Evolutionary conservation across 495 filamentous ascomycete genomes (phyloP), one percentile per base, ranked within the genome.

Genomic region (Aspergillus campestris): DNA sequence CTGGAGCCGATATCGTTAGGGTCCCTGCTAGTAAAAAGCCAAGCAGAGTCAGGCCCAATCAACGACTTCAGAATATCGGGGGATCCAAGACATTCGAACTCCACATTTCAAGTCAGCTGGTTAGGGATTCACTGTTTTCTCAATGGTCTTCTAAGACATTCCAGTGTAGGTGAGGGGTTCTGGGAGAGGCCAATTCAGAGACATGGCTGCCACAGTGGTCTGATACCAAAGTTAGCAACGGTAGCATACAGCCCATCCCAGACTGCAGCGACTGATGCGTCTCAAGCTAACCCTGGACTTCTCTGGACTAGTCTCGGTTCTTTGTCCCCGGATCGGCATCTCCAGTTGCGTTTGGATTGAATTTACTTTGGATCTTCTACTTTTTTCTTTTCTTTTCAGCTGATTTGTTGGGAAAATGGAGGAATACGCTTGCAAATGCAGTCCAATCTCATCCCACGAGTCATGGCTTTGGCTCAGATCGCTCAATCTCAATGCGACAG

Each of bases 11-110:
- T 24, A 24, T 24, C 18, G 12, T 28, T 48, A 42, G 38, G 43
- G 40, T 42, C 44, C 48, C 31, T 48, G 37, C 55, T 57, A 57
- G 45, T 24, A 47, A 51, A 54, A 53, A 54, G 51, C 50, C 55
- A 53, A 57, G 51, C 46, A 33, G 15, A 18, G 5, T 12, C 36
- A 30, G 27, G 35, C 24, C 55, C 55, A 57, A 53, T 57, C 50
- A 50, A 10, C n/a, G n/a, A 11, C 30, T 24, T 14, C 13, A 13
- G 11, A 24, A n/a, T 24, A 18, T 13, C 9, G 28, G 50, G 12
- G 40, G 37, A 37, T 44, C 49, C 40, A 32, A 34, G 13, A 49
- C 34, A 34, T 29, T 38, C 24, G 34, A 42, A 32, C 10, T 13
- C 27, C 14, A 24, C 18, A 24, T 24, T 11, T 6, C 28, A 36